Base-by-base conservation (phyloP, 2,329 filamentous ascomycete genomes). In the Venturiaceae sp. region DNA sequence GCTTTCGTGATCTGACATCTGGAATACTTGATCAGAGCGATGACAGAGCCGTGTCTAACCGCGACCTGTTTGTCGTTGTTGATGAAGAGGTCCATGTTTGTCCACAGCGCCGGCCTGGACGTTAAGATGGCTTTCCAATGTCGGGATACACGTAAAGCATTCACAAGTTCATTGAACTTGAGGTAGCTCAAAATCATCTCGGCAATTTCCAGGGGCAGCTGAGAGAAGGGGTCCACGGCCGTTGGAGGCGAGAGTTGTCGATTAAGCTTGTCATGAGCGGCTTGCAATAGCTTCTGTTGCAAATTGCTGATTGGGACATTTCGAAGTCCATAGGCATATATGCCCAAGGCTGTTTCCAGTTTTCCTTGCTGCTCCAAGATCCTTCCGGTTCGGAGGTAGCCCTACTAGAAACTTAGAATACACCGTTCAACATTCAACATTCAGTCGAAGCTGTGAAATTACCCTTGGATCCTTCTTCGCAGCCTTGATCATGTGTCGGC, bases 261-360 rank as follows among this genome's bases (percentile, higher is more conserved):
- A 16, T 69, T 70, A 6, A 82, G 68, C 54, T 77, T 77, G 58
- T 77, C 71, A 59, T 79, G 76, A n/a, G 59, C 36, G 9, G 33
- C 52, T 34, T 50, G 28, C 23, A 58, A 65, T 65, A 37, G 63
- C 63, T 39, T 68, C 58, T 41, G 37, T 76, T 8, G 53, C 71
- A 32, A 71, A 66, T n/a, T 26, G 16, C 30, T 50, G 26, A 70
- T 65, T 9, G 75, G 70, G 21, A 84, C 71, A 50, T 71, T 75
- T 61, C 78, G 80, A 62, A 85, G 69, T n/a, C 80, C 83, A 65
- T 81, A 79, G 28, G 77, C 74, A 67, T 84, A 85, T 26, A 84
- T 76, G 11, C 77, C 74, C 13, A 81, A 64, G 5, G 83, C 83
- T 26, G 75, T 76, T n/a, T 77, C 73, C 2, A 71, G 66, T 64